Evolutionary conservation across 257 asterid species (phyloP).

Genomic region (Linderniella brevidens): DNA sequence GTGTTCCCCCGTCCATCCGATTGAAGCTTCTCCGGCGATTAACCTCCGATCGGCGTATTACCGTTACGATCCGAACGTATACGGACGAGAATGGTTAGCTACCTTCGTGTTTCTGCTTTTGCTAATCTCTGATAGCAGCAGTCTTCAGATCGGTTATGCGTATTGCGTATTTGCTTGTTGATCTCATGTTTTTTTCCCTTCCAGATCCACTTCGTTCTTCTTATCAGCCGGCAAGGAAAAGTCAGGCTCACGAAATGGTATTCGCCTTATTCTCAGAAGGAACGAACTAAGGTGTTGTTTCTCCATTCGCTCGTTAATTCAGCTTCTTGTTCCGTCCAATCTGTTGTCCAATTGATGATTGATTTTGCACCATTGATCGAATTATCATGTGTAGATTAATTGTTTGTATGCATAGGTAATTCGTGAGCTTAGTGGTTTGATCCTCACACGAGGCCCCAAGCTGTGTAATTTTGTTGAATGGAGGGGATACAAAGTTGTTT

Average conservation of each 20-base stretch:
- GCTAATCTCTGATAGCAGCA: no score
- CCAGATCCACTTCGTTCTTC: constrained; percentile 52
- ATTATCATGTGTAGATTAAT: not conserved
- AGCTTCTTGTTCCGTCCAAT: no score
- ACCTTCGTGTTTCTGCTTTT: no score
- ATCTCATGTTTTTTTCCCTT: constrained; percentile 1
- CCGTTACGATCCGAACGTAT: no score
- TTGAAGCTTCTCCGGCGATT: no score
- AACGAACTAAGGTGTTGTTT: constrained; percentile 34
- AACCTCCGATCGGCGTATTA: no score
- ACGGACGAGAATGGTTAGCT: no score
- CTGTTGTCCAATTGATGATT: not conserved
- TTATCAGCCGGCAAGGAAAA: constrained; percentile 50
- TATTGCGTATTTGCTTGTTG: constrained; percentile 2
- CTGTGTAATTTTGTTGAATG: constrained; percentile 96
- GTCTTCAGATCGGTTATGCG: no score
- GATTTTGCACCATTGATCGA: not conserved
- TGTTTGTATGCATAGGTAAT: constrained; percentile 30
- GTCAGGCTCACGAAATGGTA: constrained; percentile 56
- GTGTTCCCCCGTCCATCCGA: no score
- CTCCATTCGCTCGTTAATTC: no score
- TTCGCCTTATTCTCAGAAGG: constrained; percentile 46
- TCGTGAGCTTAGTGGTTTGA: constrained; percentile 86
- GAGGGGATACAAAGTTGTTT: constrained; percentile 96
- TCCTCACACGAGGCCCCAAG: constrained; percentile 83